A percentile compares a stretch with the other conserved stretches of the same genome.
These are phyloP conservation scores for Apophysomyces ossiformis DNA, from an alignment of 371 early-diverging fungal genomes.

Conservation along the genomic window DNA sequence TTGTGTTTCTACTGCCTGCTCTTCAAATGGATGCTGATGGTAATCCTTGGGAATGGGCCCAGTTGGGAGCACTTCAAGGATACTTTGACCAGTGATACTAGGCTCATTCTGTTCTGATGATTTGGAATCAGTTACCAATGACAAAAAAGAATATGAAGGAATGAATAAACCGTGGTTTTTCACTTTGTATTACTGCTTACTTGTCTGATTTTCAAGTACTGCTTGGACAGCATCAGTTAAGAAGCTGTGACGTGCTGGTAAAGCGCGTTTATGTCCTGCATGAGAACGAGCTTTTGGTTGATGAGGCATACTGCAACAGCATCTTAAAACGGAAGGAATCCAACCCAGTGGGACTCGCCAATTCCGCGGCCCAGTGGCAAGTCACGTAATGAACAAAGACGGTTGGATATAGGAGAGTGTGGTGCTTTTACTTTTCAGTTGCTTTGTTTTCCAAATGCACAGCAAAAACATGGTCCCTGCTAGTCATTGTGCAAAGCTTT, in stretches of 20 bases:
- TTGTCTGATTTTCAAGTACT: slow-evolving; percentile 25
- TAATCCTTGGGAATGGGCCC: not conserved
- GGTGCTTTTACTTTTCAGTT: too few species aligned
- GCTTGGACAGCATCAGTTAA: slow-evolving; percentile 31
- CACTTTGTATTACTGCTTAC: slow-evolving; percentile 11
- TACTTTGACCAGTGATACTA: not conserved
- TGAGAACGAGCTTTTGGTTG: slow-evolving; percentile 10
- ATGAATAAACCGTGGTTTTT: not conserved
- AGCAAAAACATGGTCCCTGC: too few species aligned
- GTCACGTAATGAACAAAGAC: too few species aligned
- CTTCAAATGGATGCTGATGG: not conserved
- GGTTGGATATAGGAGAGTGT: too few species aligned
- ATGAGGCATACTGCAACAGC: slow-evolving; percentile 3
- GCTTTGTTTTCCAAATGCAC: too few species aligned
- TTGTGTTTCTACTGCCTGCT: not conserved
- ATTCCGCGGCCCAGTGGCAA: too few species aligned
- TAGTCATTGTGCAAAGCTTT: too few species aligned
- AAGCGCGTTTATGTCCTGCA: slow-evolving; percentile 27
- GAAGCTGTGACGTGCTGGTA: slow-evolving; percentile 33
- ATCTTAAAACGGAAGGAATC: too few species aligned
- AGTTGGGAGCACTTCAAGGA: not conserved
- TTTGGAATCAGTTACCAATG: not conserved
- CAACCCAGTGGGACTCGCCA: too few species aligned
- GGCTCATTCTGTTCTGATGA: not conserved
- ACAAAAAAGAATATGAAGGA: slow-evolving; percentile 7